Percentiles rank a stretch among this genome's conserved stretches.
These are phyloP conservation scores for Calendula officinalis DNA, from an alignment of 129 eudicot species.

Conservation along the genomic window DNA sequence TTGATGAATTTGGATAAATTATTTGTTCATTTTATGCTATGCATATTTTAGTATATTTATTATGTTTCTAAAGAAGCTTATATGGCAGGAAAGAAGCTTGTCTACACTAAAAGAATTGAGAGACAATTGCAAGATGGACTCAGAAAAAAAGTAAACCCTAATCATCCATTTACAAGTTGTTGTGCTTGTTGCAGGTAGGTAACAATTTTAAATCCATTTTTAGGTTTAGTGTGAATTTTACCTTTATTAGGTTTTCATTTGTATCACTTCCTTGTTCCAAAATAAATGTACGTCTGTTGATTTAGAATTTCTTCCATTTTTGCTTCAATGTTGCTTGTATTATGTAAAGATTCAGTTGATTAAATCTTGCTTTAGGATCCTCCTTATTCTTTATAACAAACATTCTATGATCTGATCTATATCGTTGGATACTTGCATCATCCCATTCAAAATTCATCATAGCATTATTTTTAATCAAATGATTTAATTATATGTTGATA, in stretches of 20 bases:
- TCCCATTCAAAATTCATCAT: too few relatives aligned
- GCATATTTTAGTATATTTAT: background rate
- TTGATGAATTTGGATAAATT: constrained; percentile 14
- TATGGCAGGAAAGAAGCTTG: constrained; percentile 60
- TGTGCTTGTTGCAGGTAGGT: constrained; percentile 21
- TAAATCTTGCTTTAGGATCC: too few relatives aligned
- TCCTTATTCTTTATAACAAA: too few relatives aligned
- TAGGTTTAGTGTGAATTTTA: constrained; percentile 14
- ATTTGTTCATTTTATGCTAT: background rate
- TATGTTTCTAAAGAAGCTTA: background rate
- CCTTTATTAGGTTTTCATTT: constrained; percentile 1
- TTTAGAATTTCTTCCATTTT: background rate
- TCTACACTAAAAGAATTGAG: constrained; percentile 52
- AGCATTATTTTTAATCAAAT: too few relatives aligned
- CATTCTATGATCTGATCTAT: too few relatives aligned
- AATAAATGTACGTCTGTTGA: constrained; percentile 13
- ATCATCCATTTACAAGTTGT: constrained; percentile 14
- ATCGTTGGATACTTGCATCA: too few relatives aligned
- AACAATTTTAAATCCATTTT: constrained; percentile 1
- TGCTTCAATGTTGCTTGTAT: too few relatives aligned
- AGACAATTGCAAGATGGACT: constrained; percentile 55
- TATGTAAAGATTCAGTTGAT: too few relatives aligned
- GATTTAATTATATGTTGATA: too few relatives aligned
- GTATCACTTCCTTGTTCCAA: constrained; percentile 16
- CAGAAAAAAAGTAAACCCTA: constrained; percentile 37